Conservation (phyloP, 306 rosid genomes). For the Dryas alaskensis region DNA sequence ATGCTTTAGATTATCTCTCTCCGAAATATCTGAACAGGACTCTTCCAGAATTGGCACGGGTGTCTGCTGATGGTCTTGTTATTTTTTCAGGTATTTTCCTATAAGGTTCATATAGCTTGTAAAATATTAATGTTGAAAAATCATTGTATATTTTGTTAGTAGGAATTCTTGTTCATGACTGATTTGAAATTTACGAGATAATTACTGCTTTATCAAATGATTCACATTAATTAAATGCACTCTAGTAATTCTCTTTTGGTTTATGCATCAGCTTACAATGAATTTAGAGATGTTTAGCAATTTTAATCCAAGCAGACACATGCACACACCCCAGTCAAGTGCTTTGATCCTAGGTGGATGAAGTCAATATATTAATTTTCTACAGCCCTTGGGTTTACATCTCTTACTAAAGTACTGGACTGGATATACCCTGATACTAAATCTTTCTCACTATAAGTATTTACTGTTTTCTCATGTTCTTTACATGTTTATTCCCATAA, state of each 20-base stretch:
- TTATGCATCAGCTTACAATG: not conserved
- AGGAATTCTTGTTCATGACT: not conserved
- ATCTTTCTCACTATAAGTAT: not conserved
- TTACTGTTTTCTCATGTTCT: not conserved
- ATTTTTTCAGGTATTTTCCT: constrained; percentile 61
- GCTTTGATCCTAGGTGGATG: not conserved
- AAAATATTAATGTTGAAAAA: not conserved
- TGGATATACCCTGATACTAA: not conserved
- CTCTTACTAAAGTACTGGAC: not conserved
- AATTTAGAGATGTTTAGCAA: not conserved
- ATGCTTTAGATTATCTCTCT: constrained; percentile 86
- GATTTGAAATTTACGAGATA: not conserved
- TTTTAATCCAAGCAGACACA: not conserved
- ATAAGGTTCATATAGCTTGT: not conserved
- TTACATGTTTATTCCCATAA: not conserved
- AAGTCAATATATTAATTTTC: not conserved
- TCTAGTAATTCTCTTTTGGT: not conserved
- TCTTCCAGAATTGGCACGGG: constrained; percentile 83
- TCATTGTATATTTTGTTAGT: not conserved
- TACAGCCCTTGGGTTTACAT: not conserved
- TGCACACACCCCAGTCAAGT: not conserved
- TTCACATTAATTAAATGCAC: not conserved
- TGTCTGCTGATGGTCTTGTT: constrained; percentile 67
- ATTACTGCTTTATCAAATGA: not conserved
- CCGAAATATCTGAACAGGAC: constrained; percentile 82